Conservation (phyloP, 2,329 filamentous ascomycete species). For the Cladosporium sp. region DNA sequence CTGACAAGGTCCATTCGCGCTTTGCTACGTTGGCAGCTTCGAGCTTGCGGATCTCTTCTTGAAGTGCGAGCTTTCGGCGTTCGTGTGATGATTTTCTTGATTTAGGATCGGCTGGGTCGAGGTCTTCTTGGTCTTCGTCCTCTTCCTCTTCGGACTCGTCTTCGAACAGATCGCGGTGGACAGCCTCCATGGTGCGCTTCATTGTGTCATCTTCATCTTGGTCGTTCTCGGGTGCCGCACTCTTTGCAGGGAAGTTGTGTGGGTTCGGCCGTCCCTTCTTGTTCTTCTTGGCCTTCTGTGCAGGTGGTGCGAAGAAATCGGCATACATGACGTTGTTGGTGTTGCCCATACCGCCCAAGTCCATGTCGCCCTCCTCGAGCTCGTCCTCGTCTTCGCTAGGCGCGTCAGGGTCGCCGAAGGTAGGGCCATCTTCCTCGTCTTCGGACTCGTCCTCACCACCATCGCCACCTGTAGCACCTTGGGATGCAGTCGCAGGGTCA, state of each 20-base stretch:
- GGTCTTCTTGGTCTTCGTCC: slow-evolving; percentile 52
- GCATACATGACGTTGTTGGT: slow-evolving; percentile 87
- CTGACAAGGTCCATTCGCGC: slow-evolving; percentile 82
- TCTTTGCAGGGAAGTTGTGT: slow-evolving; percentile 40
- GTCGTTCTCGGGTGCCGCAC: slow-evolving; percentile 32
- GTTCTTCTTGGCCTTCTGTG: slow-evolving; percentile 61
- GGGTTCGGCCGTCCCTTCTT: slow-evolving; percentile 54
- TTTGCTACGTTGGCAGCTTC: slow-evolving; percentile 87
- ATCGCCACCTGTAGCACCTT: slow-evolving; percentile 34
- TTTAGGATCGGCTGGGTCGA: slow-evolving; percentile 64
- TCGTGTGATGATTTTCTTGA: slow-evolving; percentile 82
- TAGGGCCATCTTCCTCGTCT: slow-evolving; percentile 72
- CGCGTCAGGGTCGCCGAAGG: slow-evolving; percentile 76
- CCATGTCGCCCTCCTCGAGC: slow-evolving; percentile 53
- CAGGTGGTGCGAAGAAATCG: slow-evolving; percentile 88
- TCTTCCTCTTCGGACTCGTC: slow-evolving; percentile 65
- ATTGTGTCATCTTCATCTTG: slow-evolving; percentile 56
- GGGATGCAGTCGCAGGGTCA: slow-evolving; percentile 58
- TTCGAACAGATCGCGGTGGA: slow-evolving; percentile 86
- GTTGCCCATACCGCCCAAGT: slow-evolving; percentile 58
- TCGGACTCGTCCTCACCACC: slow-evolving; percentile 42
- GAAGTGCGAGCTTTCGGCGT: slow-evolving; percentile 76
- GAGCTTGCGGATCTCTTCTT: slow-evolving; percentile 84
- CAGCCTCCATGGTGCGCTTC: slow-evolving; percentile 77
- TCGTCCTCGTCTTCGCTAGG: slow-evolving; percentile 61